Percentiles rank a stretch among this genome's conserved stretches.
Conservation (phyloP, 352 stramenopile species). For the Pythium aristosporum region DNA sequence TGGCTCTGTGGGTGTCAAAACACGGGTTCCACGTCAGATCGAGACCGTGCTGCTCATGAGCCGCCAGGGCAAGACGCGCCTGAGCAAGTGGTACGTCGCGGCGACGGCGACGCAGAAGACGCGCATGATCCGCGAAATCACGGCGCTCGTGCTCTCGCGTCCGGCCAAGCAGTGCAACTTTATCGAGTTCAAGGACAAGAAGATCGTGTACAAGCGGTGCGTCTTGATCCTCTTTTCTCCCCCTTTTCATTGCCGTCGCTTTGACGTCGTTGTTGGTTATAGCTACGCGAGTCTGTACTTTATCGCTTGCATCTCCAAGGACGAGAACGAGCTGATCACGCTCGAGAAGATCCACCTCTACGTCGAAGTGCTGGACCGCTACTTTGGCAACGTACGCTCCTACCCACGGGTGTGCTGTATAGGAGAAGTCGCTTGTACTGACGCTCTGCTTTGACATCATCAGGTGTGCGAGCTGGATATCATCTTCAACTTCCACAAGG, state of each 20-base stretch:
- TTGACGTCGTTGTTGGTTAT: background rate
- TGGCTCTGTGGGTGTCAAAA: background rate
- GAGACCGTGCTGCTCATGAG: constrained; percentile 88
- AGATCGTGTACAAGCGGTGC: constrained; percentile 96
- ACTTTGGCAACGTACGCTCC: constrained; percentile 92
- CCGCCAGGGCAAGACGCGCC: constrained; percentile 90
- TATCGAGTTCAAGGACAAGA: constrained; percentile 98
- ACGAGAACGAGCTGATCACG: constrained; percentile 97
- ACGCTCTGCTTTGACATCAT: background rate
- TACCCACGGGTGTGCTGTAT: background rate
- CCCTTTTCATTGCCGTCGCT: background rate
- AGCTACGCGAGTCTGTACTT: constrained; percentile 98
- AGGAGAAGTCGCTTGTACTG: background rate
- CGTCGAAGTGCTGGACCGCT: constrained; percentile 97
- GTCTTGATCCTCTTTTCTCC: constrained; percentile 1
- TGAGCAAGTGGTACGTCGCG: constrained; percentile 90
- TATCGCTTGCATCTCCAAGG: constrained; percentile 93
- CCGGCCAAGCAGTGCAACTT: constrained; percentile 91
- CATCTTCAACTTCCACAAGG: constrained; percentile 99
- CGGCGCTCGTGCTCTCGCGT: constrained; percentile 82
- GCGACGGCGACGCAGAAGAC: constrained; percentile 81
- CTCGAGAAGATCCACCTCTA: constrained; percentile 98
- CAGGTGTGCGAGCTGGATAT: constrained; percentile 95
- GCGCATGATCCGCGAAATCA: constrained; percentile 89
- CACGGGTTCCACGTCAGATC: constrained; percentile 45